Percentiles rank a stretch among this genome's conserved stretches.
phyloP scores from a whole-genome alignment of 2,329 filamentous ascomycete species.

The Talaromyces verruculosus region DNA sequence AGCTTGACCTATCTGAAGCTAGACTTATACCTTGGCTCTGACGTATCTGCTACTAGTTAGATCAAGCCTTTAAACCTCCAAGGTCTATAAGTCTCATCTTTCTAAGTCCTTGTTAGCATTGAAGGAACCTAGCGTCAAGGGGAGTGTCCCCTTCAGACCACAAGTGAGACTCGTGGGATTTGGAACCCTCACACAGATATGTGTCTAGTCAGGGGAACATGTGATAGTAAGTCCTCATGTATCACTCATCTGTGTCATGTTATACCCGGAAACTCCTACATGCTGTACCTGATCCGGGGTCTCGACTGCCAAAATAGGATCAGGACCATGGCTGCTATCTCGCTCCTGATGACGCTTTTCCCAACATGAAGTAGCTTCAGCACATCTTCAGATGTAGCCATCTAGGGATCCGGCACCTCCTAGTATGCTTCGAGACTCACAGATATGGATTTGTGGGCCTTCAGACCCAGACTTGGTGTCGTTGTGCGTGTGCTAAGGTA shows the following conservation, averaged over 20 bases:
- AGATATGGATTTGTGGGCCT: neutral
- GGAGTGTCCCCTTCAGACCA: neutral
- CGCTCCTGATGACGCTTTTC: neutral
- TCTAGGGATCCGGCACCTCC: neutral
- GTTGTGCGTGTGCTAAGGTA: constrained; percentile 1
- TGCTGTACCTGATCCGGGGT: neutral
- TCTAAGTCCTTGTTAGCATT: neutral
- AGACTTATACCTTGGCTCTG: neutral
- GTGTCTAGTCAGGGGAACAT: neutral
- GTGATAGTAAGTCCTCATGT: neutral
- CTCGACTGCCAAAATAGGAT: neutral
- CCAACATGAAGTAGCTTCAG: constrained; percentile 1
- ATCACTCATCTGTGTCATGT: neutral
- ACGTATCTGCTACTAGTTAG: neutral
- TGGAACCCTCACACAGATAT: neutral
- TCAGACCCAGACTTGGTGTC: neutral
- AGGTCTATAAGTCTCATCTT: neutral
- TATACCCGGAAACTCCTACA: neutral
- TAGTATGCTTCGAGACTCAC: neutral
- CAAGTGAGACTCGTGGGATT: neutral
- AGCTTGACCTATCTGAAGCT: neutral
- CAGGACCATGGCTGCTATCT: neutral
- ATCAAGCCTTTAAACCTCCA: neutral
- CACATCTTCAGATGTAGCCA: neutral
- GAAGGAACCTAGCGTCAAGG: neutral